These are phyloP conservation scores for Botrytis porri DNA, from an alignment of 2,329 filamentous ascomycete genomes.

Conservation along the genomic window DNA sequence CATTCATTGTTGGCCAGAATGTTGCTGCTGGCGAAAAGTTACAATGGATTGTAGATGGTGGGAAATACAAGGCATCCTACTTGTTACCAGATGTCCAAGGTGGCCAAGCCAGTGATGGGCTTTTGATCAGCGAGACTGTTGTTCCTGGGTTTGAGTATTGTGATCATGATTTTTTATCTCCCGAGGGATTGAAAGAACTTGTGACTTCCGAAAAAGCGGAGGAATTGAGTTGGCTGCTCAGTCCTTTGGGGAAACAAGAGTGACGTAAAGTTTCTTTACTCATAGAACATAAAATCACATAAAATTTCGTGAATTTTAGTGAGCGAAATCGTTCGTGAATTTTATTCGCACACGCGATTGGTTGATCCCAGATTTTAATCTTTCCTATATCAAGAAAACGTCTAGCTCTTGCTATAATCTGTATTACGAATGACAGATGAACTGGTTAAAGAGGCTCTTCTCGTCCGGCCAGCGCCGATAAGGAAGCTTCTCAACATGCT, in stretches of 20 bases:
- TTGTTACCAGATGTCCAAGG: conserved; percentile 48
- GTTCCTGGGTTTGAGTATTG: conserved; percentile 65
- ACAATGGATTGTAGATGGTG: conserved; percentile 68
- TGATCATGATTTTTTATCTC: conserved; percentile 64
- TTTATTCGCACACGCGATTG: neutral
- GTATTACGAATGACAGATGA: neutral
- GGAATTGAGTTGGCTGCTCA: conserved; percentile 49
- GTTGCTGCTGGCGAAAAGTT: conserved; percentile 56
- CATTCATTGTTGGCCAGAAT: conserved; percentile 60
- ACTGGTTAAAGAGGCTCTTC: neutral
- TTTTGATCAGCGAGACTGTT: conserved; percentile 67
- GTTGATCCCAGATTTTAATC: neutral
- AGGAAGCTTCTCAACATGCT: neutral
- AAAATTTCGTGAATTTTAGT: neutral
- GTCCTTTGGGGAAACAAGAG: conserved; percentile 31
- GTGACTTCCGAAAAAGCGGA: conserved; percentile 49
- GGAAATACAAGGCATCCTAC: conserved; percentile 64
- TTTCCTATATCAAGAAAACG: neutral
- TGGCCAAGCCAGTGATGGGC: conserved; percentile 41
- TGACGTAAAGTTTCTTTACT: neutral
- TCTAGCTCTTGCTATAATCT: neutral
- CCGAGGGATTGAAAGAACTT: conserved; percentile 49
- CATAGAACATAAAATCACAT: neutral
- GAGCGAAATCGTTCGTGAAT: neutral
- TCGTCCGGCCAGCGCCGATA: neutral